phyloP scores from a whole-genome alignment of 192 early-diverging fungal genomes.

The Backusella macrospora region DNA sequence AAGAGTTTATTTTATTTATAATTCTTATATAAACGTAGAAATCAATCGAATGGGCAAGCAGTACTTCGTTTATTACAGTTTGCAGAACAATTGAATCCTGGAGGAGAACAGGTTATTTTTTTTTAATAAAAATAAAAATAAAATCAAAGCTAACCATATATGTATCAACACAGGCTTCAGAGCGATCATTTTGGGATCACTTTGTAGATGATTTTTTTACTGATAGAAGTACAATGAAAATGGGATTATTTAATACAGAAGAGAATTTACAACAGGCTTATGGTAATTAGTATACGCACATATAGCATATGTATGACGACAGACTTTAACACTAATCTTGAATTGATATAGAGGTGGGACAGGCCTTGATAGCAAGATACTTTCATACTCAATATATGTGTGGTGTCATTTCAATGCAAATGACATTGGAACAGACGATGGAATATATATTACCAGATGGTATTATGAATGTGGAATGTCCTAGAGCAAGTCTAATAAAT shows the following conservation, averaged over 20 bases:
- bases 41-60: slow-evolving; percentile 27
- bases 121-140: not conserved
- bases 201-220: slow-evolving; percentile 33
- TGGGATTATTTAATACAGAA: slow-evolving; percentile 20
- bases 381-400: slow-evolving; percentile 35
- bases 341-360: slow-evolving; percentile 12
- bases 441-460: slow-evolving; percentile 31
- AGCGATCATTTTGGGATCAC: slow-evolving; percentile 30
- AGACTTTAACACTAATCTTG: not conserved
- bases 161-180: slow-evolving; percentile 4
- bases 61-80: slow-evolving; percentile 35
- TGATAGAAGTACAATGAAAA: slow-evolving; percentile 20
- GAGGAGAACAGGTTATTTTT: slow-evolving; percentile 20
- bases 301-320: not conserved
- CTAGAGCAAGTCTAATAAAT: slow-evolving; percentile 31
- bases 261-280: not conserved
- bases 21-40: slow-evolving; percentile 18
- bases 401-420: slow-evolving; percentile 23
- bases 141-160: not conserved
- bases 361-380: slow-evolving; percentile 19
- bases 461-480: slow-evolving; percentile 26
- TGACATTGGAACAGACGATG: slow-evolving; percentile 30
- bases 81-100: slow-evolving; percentile 33
- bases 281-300: not conserved
- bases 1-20: not conserved